Evolutionary conservation across 306 rosid genomes (phyloP).

Genomic region (Fagus crenata): DNA sequence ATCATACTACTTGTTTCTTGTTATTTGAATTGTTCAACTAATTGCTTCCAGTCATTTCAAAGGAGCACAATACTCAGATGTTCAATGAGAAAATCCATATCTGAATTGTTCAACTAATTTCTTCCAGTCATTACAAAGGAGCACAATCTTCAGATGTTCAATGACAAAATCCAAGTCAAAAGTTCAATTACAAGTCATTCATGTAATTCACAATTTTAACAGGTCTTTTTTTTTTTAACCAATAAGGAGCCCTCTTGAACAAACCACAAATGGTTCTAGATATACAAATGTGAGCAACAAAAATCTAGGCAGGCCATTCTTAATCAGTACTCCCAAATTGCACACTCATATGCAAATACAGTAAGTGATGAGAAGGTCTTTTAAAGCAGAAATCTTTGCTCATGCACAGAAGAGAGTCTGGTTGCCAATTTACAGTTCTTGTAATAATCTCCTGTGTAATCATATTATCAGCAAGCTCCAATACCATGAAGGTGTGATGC

Average conservation of each 20-base stretch:
- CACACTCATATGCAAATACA: constrained; percentile 44
- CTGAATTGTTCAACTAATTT: background rate
- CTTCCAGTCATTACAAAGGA: background rate
- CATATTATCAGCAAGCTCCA: constrained; percentile 31
- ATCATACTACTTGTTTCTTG: background rate
- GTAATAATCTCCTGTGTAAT: constrained; percentile 30
- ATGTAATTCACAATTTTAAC: background rate
- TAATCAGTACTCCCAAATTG: constrained; percentile 43
- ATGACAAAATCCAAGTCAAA: background rate
- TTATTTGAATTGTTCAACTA: background rate
- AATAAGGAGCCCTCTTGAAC: constrained; percentile 22
- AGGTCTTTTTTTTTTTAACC: constrained; percentile 4
- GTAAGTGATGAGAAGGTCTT: constrained; percentile 28
- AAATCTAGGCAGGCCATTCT: constrained; percentile 29
- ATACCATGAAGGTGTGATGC: constrained; percentile 30
- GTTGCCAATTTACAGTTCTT: constrained; percentile 42
- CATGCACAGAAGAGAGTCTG: constrained; percentile 44
- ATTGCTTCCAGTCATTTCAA: background rate
- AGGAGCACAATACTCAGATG: background rate
- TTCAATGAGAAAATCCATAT: background rate
- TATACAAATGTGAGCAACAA: constrained; percentile 30
- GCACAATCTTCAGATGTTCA: background rate
- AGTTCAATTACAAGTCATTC: constrained; percentile 1
- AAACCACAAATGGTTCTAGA: constrained; percentile 26
- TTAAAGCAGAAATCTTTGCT: constrained; percentile 42